A percentile compares a stretch with the other conserved stretches of the same genome.
Evolutionary conservation across 164 flowering plant species (phyloP).

Genomic region (Aristolochia fimbriata): DNA sequence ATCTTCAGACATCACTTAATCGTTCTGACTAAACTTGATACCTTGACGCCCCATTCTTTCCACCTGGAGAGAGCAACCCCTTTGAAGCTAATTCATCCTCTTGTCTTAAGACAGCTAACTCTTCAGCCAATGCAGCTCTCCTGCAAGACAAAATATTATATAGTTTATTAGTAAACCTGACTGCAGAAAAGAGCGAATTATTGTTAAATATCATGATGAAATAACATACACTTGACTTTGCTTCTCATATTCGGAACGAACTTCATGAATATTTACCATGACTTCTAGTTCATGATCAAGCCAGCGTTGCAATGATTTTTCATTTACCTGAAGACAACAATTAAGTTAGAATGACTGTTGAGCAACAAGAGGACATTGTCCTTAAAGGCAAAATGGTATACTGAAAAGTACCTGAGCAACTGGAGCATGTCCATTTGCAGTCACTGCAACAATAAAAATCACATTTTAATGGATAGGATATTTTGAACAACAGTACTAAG

Average conservation of each 20-base stretch:
- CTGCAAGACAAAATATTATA: conserved; percentile 27
- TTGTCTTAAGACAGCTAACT: conserved; percentile 68
- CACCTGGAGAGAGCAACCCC: conserved; percentile 79
- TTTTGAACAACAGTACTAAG: not conserved
- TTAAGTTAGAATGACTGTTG: conserved; percentile 8
- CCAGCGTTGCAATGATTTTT: conserved; percentile 89
- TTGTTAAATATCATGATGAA: not conserved
- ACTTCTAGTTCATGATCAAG: conserved; percentile 98
- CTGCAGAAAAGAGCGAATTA: not conserved
- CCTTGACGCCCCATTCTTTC: conserved; percentile 67
- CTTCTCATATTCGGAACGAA: conserved; percentile 91
- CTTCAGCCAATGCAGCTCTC: conserved; percentile 91
- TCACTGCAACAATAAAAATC: conserved; percentile 27
- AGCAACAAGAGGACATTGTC: not conserved
- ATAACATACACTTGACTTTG: conserved; percentile 93
- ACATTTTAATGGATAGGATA: conserved; percentile 7
- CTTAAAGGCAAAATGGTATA: not conserved
- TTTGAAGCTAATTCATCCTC: conserved; percentile 69
- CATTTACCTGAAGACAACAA: conserved; percentile 48
- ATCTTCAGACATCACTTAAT: not conserved
- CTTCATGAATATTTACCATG: conserved; percentile 98
- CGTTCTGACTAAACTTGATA: not conserved
- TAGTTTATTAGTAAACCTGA: not conserved
- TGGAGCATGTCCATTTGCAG: conserved; percentile 52
- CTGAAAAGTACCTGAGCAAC: conserved; percentile 61